Base-by-base conservation (phyloP, 2,329 filamentous ascomycete species). In the Aplosporella prunicola region DNA sequence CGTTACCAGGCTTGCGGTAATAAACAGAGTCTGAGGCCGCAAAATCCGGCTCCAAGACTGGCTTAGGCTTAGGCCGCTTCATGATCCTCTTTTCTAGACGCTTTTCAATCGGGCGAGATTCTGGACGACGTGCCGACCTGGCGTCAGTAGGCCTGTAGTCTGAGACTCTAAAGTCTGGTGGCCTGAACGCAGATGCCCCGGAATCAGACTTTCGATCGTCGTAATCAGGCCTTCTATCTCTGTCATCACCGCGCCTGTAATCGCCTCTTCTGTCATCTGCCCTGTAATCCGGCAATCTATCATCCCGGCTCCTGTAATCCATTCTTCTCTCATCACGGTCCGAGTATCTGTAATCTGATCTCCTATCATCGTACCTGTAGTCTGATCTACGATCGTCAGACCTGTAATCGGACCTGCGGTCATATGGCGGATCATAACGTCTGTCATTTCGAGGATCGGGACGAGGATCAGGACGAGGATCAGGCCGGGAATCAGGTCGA, bases 1-100 rank as follows among this genome's bases (percentile, higher is more conserved):
- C 89, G 49, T 96, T 94, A n/a, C 89, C 89, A 1, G 88, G 88
- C 56, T 95, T 96, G 45, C 89, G 74, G 63, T 82, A 94, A 60
- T 93, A 96, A 3, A 96, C 87, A 1, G 88, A 95, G 30, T 89
- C 82, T 0, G 88, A 93, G 5, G 71, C 67, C 9, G 78, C 76
- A 49, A 89, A 75, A 20, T 94, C 84, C 16, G 77, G 64, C 0
- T 80, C 64, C 2, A 96, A 64, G 5, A 68, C 73, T 2, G 85
- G 86, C 35, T 79, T 77, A 31, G 77, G 68, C 53, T 87, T 91
- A 9, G 76, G 63, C 20, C 81, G 76, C 55, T 72, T 83, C 58
- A 82, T 71, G 3, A 76, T 76, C 38, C 82, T 66, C 48, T 73
- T 76, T 47, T 73, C 63, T 43, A 62, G 58, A 11, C 53, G 50